Evolutionary conservation across 2,329 filamentous ascomycete species (phyloP).

Genomic region (Colletotrichum melonis): DNA sequence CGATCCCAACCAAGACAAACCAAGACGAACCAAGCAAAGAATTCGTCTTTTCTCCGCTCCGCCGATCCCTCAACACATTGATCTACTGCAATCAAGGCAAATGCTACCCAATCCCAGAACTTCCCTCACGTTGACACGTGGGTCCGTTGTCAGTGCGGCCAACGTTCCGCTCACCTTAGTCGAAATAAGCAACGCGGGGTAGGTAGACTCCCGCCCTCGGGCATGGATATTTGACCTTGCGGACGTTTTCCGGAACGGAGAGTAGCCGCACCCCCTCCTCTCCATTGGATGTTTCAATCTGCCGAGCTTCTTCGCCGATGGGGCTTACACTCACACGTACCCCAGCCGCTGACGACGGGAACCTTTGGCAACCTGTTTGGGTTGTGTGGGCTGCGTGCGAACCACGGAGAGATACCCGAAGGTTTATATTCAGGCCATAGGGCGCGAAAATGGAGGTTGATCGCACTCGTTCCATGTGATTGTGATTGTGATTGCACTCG

Average conservation of each 20-base stretch:
- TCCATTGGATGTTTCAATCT: conserved; percentile 16
- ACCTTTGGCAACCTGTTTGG: conserved; percentile 7
- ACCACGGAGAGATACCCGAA: conserved; percentile 2
- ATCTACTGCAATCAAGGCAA: not conserved
- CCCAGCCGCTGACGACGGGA: conserved; percentile 13
- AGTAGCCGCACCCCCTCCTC: not conserved
- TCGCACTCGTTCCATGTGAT: not conserved
- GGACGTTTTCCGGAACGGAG: not conserved
- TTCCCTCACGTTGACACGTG: not conserved
- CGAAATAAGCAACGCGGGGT: conserved; percentile 19
- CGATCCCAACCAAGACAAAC: not conserved
- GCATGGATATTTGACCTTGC: not conserved
- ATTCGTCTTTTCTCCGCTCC: not conserved
- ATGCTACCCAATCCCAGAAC: conserved; percentile 8
- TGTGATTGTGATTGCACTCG: not conserved
- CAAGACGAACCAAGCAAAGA: too few species aligned
- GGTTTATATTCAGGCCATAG: conserved; percentile 9
- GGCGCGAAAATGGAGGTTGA: too few species aligned
- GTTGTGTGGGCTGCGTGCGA: conserved; percentile 1
- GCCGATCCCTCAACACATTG: conserved; percentile 2
- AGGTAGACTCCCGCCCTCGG: conserved; percentile 18
- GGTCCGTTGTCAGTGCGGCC: conserved; percentile 10
- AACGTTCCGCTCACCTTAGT: conserved; percentile 6
- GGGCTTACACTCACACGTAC: not conserved
- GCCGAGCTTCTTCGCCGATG: conserved; percentile 2